Conservation (phyloP, 108 stramenopile genomes). For the Cyclotella baltica region DNA sequence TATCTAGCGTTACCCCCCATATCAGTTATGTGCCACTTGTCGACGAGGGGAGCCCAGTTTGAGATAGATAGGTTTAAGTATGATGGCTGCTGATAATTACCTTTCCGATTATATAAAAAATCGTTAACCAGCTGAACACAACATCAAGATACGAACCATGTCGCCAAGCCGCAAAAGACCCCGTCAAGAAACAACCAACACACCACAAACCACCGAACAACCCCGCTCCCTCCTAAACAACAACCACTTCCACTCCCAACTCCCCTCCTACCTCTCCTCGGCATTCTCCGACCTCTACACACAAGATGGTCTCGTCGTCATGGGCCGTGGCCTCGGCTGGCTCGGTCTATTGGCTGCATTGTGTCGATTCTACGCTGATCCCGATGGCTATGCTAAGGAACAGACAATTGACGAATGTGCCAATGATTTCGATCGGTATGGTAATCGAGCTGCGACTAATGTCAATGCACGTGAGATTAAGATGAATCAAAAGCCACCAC, state of each 20-base stretch:
- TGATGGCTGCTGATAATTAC: too few species aligned
- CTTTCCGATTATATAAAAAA: too few species aligned
- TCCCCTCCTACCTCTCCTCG: conserved; percentile 84
- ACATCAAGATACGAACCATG: too few species aligned
- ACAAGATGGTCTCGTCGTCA: conserved; percentile 91
- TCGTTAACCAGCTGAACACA: too few species aligned
- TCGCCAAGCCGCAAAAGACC: conserved; percentile 6
- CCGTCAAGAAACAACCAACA: neutral
- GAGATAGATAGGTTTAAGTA: too few species aligned
- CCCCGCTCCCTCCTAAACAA: conserved; percentile 29
- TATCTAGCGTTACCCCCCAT: too few species aligned
- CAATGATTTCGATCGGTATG: neutral
- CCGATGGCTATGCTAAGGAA: conserved; percentile 23
- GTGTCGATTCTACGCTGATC: conserved; percentile 83
- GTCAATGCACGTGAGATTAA: conserved; percentile 6
- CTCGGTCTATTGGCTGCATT: conserved; percentile 74
- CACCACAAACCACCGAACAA: neutral
- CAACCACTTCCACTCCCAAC: conserved; percentile 47
- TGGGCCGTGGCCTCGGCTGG: conserved; percentile 92
- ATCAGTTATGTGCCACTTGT: too few species aligned
- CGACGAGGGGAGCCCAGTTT: too few species aligned
- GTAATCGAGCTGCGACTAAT: neutral
- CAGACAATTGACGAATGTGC: neutral
- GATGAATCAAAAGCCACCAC: conserved; percentile 52
- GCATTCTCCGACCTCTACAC: conserved; percentile 91